A percentile compares a stretch with the other conserved stretches of the same genome.
phyloP scores from a whole-genome alignment of 2,329 filamentous ascomycete species.

The Epichloe bromicola region DNA sequence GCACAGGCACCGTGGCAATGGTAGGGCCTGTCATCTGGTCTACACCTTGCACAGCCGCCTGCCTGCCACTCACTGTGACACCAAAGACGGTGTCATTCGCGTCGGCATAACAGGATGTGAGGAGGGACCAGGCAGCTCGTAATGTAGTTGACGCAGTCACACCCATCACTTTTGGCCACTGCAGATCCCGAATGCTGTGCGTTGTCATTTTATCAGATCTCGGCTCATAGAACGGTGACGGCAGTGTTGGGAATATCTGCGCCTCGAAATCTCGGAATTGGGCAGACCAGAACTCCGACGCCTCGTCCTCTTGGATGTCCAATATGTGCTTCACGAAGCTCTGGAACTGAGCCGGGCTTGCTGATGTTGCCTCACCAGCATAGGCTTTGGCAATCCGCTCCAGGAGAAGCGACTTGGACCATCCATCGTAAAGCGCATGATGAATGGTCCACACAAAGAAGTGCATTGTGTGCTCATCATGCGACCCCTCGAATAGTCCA shows the following conservation, averaged over 20 bases:
- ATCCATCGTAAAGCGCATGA: constrained; percentile 40
- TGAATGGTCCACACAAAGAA: constrained; percentile 11
- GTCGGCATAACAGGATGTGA: constrained; percentile 23
- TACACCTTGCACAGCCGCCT: constrained; percentile 13
- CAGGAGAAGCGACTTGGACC: constrained; percentile 29
- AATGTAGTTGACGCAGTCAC: constrained; percentile 13
- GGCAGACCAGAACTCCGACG: constrained; percentile 27
- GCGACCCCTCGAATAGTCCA: background rate
- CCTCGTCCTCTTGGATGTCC: constrained; percentile 12
- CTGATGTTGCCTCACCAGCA: background rate
- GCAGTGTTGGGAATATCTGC: constrained; percentile 6
- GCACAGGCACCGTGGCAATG: constrained; percentile 14
- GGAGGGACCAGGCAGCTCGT: constrained; percentile 18
- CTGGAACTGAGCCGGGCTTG: constrained; percentile 15
- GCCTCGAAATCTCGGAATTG: constrained; percentile 18
- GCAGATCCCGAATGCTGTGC: constrained; percentile 2
- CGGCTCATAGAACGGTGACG: constrained; percentile 2
- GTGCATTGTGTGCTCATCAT: background rate
- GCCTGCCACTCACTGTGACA: constrained; percentile 14
- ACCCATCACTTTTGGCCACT: constrained; percentile 8
- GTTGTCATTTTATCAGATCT: constrained; percentile 1
- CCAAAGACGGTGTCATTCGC: constrained; percentile 19
- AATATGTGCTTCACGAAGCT: constrained; percentile 30
- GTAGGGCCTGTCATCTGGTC: constrained; percentile 15
- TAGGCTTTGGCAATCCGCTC: constrained; percentile 8